Percentiles rank a stretch among this genome's conserved stretches.
phyloP scores from a whole-genome alignment of 495 filamentous ascomycete species.

The Lasiosphaeria ovina region DNA sequence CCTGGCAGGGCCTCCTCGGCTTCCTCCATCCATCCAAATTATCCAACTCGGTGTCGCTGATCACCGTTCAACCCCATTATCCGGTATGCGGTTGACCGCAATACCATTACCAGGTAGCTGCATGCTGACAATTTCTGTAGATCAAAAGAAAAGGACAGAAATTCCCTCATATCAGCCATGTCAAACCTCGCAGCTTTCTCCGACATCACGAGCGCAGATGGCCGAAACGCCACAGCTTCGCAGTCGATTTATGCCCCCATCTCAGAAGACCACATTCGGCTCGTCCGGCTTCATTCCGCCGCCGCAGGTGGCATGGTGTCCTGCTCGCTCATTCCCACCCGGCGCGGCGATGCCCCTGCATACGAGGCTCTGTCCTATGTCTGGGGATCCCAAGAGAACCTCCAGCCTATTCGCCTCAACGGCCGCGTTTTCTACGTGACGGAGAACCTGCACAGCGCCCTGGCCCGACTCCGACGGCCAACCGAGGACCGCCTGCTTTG shows the following conservation, averaged over 20 bases:
- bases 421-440: background rate
- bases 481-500: background rate
- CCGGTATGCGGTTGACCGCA: too few species aligned
- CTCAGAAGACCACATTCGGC: background rate
- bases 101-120: too few species aligned
- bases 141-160: too few species aligned
- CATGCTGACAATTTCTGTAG: too few species aligned
- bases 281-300: background rate
- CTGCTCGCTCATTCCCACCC: constrained; percentile 1
- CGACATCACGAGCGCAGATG: background rate
- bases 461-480: background rate
- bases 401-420: background rate
- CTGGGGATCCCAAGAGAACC: constrained; percentile 1
- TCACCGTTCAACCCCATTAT: too few species aligned
- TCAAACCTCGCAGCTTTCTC: background rate
- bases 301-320: background rate
- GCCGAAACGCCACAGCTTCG: background rate
- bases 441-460: background rate
- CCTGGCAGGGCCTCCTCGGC: too few species aligned
- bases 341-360: background rate
- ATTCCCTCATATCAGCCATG: background rate
- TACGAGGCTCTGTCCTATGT: background rate
- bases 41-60: too few species aligned
- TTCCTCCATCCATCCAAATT: too few species aligned
- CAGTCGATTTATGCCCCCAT: background rate